A percentile compares a stretch with the other conserved stretches of the same genome.
These are phyloP conservation scores for Suillus bovinus DNA, from an alignment of 768 basidiomycete species.

Conservation along the genomic window DNA sequence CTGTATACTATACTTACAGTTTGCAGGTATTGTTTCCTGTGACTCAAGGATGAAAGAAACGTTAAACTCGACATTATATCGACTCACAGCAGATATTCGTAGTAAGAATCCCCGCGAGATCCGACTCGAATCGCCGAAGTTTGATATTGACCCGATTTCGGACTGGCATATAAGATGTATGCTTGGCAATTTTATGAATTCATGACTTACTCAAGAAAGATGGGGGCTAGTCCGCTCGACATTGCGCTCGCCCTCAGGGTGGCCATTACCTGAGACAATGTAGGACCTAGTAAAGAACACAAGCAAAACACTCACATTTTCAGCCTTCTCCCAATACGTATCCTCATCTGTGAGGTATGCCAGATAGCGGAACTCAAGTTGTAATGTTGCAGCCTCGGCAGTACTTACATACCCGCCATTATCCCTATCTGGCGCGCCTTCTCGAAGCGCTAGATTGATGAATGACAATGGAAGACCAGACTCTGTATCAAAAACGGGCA, in stretches of 20 bases:
- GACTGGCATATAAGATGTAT: conserved; percentile 34
- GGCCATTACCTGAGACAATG: conserved; percentile 56
- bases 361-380: conserved; percentile 92
- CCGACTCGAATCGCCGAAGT: conserved; percentile 83
- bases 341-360: conserved; percentile 74
- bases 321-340: conserved; percentile 79
- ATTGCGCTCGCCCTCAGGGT: conserved; percentile 62
- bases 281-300: background rate
- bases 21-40: conserved; percentile 34
- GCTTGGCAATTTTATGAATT: background rate
- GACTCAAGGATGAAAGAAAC: conserved; percentile 6
- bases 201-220: conserved; percentile 73
- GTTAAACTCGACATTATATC: background rate
- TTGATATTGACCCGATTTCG: conserved; percentile 51
- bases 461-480: conserved; percentile 80
- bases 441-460: conserved; percentile 65
- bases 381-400: conserved; percentile 86
- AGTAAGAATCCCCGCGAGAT: conserved; percentile 91
- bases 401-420: conserved; percentile 68
- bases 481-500: conserved; percentile 80
- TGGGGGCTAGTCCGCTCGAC: conserved; percentile 76
- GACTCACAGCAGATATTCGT: conserved; percentile 82
- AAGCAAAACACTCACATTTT: conserved; percentile 48
- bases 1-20: conserved; percentile 24
- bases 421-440: conserved; percentile 61